Evolutionary conservation across 139 green algal genomes (phyloP).

Genomic region (Mychonastes homosphaera): DNA sequence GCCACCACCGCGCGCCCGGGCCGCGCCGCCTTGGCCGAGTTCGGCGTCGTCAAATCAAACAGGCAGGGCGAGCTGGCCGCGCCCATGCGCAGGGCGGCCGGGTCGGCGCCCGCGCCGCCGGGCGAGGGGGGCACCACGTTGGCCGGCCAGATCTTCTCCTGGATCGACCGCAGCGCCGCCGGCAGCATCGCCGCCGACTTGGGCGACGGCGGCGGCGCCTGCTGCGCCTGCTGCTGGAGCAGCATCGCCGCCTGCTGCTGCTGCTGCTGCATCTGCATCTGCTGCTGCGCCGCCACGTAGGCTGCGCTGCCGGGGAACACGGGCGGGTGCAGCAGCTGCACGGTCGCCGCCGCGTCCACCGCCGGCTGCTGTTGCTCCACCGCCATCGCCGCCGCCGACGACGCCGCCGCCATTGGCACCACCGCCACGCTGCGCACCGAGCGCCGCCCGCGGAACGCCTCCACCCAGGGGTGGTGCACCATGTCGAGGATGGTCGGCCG

Average conservation of each 20-base stretch:
- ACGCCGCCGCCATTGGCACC: no score
- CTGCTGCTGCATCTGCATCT: conserved; percentile 1
- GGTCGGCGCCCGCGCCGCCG: not conserved
- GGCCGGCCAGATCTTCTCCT: not conserved
- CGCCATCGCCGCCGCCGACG: no score
- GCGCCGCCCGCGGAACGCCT: conserved; percentile 26
- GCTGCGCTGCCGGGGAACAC: not conserved
- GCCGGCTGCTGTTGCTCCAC: no score
- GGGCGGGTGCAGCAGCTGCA: not conserved
- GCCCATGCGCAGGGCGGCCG: not conserved
- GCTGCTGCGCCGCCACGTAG: not conserved
- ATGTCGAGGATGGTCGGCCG: conserved; percentile 35
- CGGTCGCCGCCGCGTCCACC: no score
- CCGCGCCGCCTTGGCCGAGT: no score
- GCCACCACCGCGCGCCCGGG: no score
- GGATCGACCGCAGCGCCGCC: not conserved
- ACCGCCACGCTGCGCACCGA: no score
- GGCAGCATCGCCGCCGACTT: not conserved
- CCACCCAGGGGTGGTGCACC: conserved; percentile 42
- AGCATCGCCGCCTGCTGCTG: not conserved
- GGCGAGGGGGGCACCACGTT: conserved; percentile 4
- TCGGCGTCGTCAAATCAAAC: no score
- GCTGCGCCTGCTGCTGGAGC: not conserved
- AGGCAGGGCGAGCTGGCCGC: conserved; percentile 18
- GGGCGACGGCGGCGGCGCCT: not conserved